A percentile compares a stretch with the other conserved stretches of the same genome.
Evolutionary conservation across 345 rosid genomes (phyloP).

Genomic region (Arabis alpina): DNA sequence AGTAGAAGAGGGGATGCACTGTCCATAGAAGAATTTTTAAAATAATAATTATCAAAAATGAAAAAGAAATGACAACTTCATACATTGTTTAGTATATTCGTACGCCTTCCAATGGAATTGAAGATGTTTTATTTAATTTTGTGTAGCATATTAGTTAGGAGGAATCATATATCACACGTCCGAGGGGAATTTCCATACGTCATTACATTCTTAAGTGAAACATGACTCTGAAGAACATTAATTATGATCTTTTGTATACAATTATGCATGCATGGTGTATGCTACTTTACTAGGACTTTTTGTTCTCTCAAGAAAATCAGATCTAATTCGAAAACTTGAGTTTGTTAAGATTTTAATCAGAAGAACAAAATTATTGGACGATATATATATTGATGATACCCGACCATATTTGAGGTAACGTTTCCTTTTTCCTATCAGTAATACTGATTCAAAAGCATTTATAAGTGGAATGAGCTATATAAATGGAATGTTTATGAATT

Average conservation of each 20-base stretch:
- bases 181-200: conserved; percentile 23
- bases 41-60: background rate
- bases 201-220: conserved; percentile 27
- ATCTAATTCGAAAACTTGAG: background rate
- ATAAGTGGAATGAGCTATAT: background rate
- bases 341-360: too few species aligned
- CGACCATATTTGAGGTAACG: too few species aligned
- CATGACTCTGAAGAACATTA: background rate
- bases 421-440: too few species aligned
- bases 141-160: conserved; percentile 27
- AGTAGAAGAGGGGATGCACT: conserved; percentile 15
- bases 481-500: background rate
- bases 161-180: conserved; percentile 14
- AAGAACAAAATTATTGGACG: background rate
- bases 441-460: background rate
- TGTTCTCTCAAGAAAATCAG: background rate
- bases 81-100: conserved; percentile 24
- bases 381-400: too few species aligned
- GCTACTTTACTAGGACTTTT: background rate
- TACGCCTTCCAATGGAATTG: conserved; percentile 33
- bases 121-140: background rate
- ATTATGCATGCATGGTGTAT: too few species aligned
- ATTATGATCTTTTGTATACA: too few species aligned
- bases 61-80: background rate
- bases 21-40: background rate